A percentile compares a stretch with the other conserved stretches of the same genome.
Evolutionary conservation across 2,329 filamentous ascomycete species (phyloP).

Genomic region (Ophiostoma tasmaniense): DNA sequence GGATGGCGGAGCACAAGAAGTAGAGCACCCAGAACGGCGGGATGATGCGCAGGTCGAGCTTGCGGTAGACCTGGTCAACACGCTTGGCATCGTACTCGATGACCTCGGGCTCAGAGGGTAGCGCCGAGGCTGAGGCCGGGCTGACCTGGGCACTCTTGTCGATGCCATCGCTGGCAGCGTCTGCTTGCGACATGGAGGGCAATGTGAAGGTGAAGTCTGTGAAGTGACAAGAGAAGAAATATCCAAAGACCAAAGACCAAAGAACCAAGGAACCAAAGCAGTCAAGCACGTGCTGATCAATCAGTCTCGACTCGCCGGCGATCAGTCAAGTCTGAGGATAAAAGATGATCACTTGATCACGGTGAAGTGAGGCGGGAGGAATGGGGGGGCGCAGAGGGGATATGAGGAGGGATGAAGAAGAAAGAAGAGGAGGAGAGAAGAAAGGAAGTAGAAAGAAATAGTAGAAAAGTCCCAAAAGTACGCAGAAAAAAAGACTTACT

Average conservation of each 20-base stretch:
- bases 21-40: conserved; percentile 80
- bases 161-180: background rate
- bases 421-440: background rate
- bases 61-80: conserved; percentile 28
- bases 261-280: background rate
- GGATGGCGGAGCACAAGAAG: conserved; percentile 85
- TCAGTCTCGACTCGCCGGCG: background rate
- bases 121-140: background rate
- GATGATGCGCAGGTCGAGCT: conserved; percentile 52
- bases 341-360: conserved; percentile 27
- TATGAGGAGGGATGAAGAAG: background rate
- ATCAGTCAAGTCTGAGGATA: conserved; percentile 38
- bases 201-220: conserved; percentile 10
- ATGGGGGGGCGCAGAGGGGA: no score
- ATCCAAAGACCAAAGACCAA: background rate
- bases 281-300: background rate
- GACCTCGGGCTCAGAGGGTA: background rate
- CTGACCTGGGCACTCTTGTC: conserved; percentile 9
- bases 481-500: background rate
- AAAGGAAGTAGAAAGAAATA: background rate
- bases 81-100: conserved; percentile 12
- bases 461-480: background rate
- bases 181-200: conserved; percentile 7
- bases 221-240: conserved; percentile 8
- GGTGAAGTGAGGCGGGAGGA: conserved; percentile 4